These are phyloP conservation scores for Smittium culicis DNA, from an alignment of 371 early-diverging fungal genomes.

Conservation along the genomic window DNA sequence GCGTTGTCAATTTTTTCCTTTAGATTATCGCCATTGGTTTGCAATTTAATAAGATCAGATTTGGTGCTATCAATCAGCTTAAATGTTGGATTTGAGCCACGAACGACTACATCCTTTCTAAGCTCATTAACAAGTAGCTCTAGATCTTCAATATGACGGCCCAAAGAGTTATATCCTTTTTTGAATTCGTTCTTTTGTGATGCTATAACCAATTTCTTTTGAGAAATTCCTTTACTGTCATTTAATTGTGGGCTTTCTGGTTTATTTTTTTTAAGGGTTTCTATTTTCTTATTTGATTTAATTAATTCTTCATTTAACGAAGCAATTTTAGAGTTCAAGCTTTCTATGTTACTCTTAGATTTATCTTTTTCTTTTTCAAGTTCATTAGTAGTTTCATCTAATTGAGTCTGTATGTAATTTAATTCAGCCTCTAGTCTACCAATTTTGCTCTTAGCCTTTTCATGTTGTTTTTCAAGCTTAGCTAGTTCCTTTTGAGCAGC, in stretches of 20 bases:
- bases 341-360: not conserved
- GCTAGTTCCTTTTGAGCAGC: not conserved
- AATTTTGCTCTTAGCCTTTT: not conserved
- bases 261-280: not conserved
- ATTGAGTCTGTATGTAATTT: not conserved
- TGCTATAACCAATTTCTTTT: not conserved
- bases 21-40: slow-evolving; percentile 34
- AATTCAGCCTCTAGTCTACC: not conserved
- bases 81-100: slow-evolving; percentile 47
- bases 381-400: not conserved
- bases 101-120: slow-evolving; percentile 57
- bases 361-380: not conserved
- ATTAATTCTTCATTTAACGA: not conserved
- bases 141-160: slow-evolving; percentile 44
- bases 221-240: not conserved
- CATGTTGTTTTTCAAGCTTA: not conserved
- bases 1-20: slow-evolving; percentile 36
- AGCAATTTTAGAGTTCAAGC: not conserved
- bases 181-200: slow-evolving; percentile 42
- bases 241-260: not conserved
- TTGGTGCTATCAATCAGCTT: slow-evolving; percentile 37
- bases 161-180: slow-evolving; percentile 37
- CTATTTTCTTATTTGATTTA: not conserved
- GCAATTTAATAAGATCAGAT: slow-evolving; percentile 35
- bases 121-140: slow-evolving; percentile 58